Conservation (phyloP, 768 basidiomycete species). For the Amanita pallidorosea region DNA sequence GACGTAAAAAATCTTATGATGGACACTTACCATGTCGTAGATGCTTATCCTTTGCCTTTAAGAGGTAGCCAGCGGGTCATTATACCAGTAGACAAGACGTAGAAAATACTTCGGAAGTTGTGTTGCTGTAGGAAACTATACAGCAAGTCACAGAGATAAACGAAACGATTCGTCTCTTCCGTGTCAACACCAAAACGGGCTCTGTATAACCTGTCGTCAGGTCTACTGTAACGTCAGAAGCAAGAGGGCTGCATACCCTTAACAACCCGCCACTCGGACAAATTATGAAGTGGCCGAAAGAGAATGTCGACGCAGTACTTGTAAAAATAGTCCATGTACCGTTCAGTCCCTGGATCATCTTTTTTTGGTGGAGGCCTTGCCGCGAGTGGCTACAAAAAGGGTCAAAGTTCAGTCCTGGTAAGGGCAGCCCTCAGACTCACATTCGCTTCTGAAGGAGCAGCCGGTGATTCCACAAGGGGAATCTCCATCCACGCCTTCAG, state of each 20-base stretch:
- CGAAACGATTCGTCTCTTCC: conserved; percentile 77
- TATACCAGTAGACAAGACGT: conserved; percentile 73
- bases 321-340: conserved; percentile 91
- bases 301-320: conserved; percentile 70
- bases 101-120: conserved; percentile 86
- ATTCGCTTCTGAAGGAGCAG: conserved; percentile 22
- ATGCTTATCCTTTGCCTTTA: conserved; percentile 83
- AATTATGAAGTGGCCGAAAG: conserved; percentile 65
- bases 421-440: conserved; percentile 10
- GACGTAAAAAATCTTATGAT: conserved; percentile 1
- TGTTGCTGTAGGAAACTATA: conserved; percentile 86
- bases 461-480: conserved; percentile 30
- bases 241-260: conserved; percentile 16
- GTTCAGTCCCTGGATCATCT: conserved; percentile 80
- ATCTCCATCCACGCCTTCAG: conserved; percentile 77
- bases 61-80: conserved; percentile 65
- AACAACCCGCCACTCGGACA: conserved; percentile 51
- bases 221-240: background rate
- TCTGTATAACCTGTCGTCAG: conserved; percentile 23
- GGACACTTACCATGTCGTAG: conserved; percentile 70
- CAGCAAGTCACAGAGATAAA: conserved; percentile 86
- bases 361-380: conserved; percentile 37
- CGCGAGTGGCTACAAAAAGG: conserved; percentile 26
- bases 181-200: conserved; percentile 41
- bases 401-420: conserved; percentile 8